Evolutionary conservation across 495 filamentous ascomycete species (phyloP), one percentile per base, ranked within the genome.

Genomic region (Hypoxylon lenormandii): DNA sequence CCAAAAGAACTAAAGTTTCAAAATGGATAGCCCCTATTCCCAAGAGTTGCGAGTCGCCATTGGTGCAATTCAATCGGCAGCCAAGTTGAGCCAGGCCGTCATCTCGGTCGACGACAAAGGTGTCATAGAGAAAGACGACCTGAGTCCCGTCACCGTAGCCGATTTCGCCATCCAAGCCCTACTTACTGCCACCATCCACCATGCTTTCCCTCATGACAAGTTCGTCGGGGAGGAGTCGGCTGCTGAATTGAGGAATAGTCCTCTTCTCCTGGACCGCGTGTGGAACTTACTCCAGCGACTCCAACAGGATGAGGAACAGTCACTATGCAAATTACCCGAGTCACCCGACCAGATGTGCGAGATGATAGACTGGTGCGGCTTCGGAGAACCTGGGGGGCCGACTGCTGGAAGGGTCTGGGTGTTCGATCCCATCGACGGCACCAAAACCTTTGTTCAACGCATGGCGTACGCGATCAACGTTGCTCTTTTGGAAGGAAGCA

Each of bases 351-450:
- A 86, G 58, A 84, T 91, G 80, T 84, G 90, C 36, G 66, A 83
- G 13, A 67, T 86, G 51, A 90, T 92, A 67, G 89, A 91, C 72
- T 77, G 84, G 46, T 88, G 88, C 28, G 83, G 83, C 0, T 76
- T 77, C 43, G 83, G 81, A 1, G 75, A 72, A 8, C 74, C 76
- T 7, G 69, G 69, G 0, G 80, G 81, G 13, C 71, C 75, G 0
- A 70, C 67, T 0, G 76, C 78, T 1, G 75, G 79, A 2, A 74
- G 84, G 3, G 78, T 84, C 1, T 92, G 89, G 89, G 85, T 90
- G 3, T 83, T 92, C 33, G 90, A 92, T 71, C 90, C 90, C 0
- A 89, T 92, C 46, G 90, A 92, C 62, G 90, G 90, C 21, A 92
- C 90, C 0, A 85, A 84, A 37, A 88, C 87, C 2, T 92, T 88